Percentiles rank a stretch among this genome's conserved stretches.
These are phyloP conservation scores for Acanthamoeba quina DNA, from an alignment of 208 protist species.

Conservation along the genomic window DNA sequence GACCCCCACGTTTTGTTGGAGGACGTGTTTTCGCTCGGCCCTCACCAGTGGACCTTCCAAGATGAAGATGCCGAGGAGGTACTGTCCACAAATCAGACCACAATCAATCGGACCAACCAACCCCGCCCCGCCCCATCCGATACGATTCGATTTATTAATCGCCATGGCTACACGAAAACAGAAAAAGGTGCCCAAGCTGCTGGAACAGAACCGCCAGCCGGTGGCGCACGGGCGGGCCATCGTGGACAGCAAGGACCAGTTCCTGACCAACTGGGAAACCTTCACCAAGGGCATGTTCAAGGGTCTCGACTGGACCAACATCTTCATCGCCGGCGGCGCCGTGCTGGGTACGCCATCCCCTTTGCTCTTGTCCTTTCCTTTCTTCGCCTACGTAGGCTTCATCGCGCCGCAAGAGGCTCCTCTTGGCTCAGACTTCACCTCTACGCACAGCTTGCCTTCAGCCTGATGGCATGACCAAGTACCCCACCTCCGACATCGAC, in stretches of 20 bases:
- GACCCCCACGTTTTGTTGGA: conserved; percentile 61
- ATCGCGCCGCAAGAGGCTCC: background rate
- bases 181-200: conserved; percentile 54
- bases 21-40: conserved; percentile 38
- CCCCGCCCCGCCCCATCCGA: background rate
- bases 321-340: conserved; percentile 85
- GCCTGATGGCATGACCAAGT: conserved; percentile 49
- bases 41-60: conserved; percentile 59
- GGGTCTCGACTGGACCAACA: conserved; percentile 83
- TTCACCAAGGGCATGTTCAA: conserved; percentile 79
- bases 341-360: conserved; percentile 68
- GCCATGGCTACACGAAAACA: background rate
- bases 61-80: conserved; percentile 62
- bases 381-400: background rate
- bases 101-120: background rate
- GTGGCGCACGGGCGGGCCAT: background rate
- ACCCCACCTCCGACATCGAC: conserved; percentile 83
- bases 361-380: background rate
- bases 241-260: background rate
- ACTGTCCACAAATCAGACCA: background rate
- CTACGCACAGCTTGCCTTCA: conserved; percentile 1
- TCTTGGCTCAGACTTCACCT: background rate
- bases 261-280: conserved; percentile 73
- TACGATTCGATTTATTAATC: too few species aligned
- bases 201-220: background rate